Evolutionary conservation across 1,284 basidiomycete species (phyloP).

Genomic region (Ustilago tritici): DNA sequence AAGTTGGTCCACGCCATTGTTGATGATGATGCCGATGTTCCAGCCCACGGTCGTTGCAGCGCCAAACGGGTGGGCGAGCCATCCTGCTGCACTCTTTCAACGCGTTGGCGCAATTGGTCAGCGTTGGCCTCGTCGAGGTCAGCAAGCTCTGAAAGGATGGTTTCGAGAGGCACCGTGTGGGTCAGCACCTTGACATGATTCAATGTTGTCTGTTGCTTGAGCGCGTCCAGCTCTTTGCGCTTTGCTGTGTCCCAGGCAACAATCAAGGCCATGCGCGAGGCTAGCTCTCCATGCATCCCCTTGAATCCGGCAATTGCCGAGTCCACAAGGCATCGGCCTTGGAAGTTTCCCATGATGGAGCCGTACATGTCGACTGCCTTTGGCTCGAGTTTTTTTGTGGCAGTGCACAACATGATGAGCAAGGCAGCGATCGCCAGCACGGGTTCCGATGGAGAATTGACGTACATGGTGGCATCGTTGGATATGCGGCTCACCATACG

Average conservation of each 20-base stretch:
- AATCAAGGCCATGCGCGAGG: constrained; percentile 8
- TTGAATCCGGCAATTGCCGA: background rate
- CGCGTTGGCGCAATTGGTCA: background rate
- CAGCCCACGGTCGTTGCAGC: background rate
- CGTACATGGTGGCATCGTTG: background rate
- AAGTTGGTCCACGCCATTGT: constrained; percentile 13
- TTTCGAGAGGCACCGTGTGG: background rate
- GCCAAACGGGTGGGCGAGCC: background rate
- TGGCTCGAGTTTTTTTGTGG: background rate
- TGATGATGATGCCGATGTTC: background rate
- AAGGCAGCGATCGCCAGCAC: constrained; percentile 14
- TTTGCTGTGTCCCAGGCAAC: constrained; percentile 25
- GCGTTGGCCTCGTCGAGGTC: background rate
- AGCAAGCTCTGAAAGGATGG: background rate
- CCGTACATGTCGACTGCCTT: background rate
- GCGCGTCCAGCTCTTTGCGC: background rate
- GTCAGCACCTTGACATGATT: background rate
- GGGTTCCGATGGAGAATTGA: constrained; percentile 8
- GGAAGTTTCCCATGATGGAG: constrained; percentile 5
- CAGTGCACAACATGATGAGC: constrained; percentile 20
- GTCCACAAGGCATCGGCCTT: background rate
- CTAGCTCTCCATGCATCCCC: constrained; percentile 18
- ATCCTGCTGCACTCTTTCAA: background rate
- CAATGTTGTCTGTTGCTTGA: background rate
- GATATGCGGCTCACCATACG: constrained; percentile 1